Evolutionary conservation across 192 early-diverging fungal genomes (phyloP).

Genomic region (Rhizophagus prolifer): DNA sequence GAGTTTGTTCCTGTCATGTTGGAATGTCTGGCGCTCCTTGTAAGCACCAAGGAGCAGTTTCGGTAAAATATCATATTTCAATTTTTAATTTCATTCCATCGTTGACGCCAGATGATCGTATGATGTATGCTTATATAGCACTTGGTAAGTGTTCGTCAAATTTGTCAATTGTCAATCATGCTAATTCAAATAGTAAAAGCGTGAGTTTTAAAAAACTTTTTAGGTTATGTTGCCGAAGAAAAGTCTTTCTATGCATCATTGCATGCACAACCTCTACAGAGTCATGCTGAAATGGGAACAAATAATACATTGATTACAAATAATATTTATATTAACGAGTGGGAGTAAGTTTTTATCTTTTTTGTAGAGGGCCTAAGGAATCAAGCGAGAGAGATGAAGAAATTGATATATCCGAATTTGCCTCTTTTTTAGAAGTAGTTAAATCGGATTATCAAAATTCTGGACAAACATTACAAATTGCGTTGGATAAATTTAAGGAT

Average conservation of each 20-base stretch:
- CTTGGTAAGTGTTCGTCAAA: background rate
- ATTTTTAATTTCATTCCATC: background rate
- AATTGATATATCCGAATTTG: background rate
- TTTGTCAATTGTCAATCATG: background rate
- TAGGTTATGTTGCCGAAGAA: background rate
- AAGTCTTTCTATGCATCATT: background rate
- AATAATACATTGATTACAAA: background rate
- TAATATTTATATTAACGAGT: background rate
- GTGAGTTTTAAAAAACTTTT: background rate
- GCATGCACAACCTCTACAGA: background rate
- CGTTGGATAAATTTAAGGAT: too few relatives aligned
- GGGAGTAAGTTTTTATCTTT: background rate
- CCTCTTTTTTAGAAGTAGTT: background rate
- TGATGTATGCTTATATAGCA: background rate
- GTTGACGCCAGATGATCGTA: background rate
- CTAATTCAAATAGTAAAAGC: background rate
- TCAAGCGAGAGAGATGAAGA: background rate
- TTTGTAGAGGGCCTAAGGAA: background rate
- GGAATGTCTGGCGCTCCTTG: constrained; percentile 1
- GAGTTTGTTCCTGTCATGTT: background rate
- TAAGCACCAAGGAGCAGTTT: background rate
- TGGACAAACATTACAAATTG: too few relatives aligned
- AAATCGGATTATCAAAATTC: too few relatives aligned
- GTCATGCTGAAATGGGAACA: background rate
- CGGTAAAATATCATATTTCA: background rate